phyloP scores from a whole-genome alignment of 768 basidiomycete genomes.

The Suillus brevipes region DNA sequence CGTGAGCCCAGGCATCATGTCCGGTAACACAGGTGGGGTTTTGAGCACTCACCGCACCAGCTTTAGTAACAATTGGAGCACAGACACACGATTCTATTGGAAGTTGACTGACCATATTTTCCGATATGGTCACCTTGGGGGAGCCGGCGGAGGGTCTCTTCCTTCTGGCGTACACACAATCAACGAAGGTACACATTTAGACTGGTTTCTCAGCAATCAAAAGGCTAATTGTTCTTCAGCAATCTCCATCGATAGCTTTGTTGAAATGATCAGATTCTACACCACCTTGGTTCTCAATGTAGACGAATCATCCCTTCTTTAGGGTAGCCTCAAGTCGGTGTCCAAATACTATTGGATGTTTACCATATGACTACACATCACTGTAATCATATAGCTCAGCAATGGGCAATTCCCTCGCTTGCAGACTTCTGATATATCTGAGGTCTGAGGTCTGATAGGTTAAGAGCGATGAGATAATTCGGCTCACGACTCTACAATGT shows the following conservation, averaged over 20 bases:
- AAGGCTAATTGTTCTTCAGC: slow-evolving; percentile 33
- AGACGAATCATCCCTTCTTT: slow-evolving; percentile 47
- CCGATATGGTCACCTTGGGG: slow-evolving; percentile 52
- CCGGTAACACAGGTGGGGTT: slow-evolving; percentile 50
- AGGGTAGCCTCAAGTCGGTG: neutral
- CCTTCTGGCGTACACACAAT: slow-evolving; percentile 62
- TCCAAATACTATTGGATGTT: neutral
- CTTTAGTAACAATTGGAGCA: neutral
- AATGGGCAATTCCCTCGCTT: neutral
- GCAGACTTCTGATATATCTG: neutral
- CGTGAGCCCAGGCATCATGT: slow-evolving; percentile 55
- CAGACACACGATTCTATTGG: slow-evolving; percentile 51
- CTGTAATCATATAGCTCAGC: neutral
- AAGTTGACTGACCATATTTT: slow-evolving; percentile 58
- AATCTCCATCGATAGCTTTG: slow-evolving; percentile 47
- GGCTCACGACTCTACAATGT: neutral
- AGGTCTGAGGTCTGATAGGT: neutral
- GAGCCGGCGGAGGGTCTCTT: slow-evolving; percentile 28
- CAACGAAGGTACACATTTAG: slow-evolving; percentile 56
- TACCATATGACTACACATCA: neutral
- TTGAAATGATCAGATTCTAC: slow-evolving; percentile 70
- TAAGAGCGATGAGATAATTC: neutral
- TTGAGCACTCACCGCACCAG: neutral
- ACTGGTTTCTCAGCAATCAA: neutral
- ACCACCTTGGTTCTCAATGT: slow-evolving; percentile 63